Evolutionary conservation across 768 basidiomycete genomes (phyloP).

Genomic region (Tremella fuciformis): DNA sequence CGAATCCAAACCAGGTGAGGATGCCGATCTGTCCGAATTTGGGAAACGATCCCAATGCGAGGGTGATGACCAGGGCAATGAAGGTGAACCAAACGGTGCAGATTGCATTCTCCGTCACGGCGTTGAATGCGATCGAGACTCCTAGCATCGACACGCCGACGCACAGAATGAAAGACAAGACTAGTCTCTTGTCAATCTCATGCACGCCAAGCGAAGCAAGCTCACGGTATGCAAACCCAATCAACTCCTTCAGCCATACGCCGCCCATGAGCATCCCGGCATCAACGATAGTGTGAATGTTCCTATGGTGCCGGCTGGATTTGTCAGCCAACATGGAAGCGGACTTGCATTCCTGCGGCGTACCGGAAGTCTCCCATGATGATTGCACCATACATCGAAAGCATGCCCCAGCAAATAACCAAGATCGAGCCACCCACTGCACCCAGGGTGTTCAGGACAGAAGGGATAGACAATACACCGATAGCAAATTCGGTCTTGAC

Average conservation of each 20-base stretch:
- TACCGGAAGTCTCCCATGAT: constrained; percentile 8
- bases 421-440: background rate
- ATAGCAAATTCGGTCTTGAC: background rate
- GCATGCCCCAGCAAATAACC: background rate
- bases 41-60: background rate
- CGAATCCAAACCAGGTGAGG: constrained; percentile 14
- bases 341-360: background rate
- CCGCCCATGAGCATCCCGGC: background rate
- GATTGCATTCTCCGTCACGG: constrained; percentile 17
- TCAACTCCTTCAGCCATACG: background rate
- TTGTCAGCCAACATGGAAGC: background rate
- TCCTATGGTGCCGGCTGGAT: background rate
- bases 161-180: background rate
- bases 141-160: background rate
- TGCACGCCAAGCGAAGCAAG: background rate
- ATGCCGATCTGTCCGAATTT: constrained; percentile 6
- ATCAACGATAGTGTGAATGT: background rate
- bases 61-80: background rate
- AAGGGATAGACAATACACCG: constrained; percentile 5
- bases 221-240: no score
- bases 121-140: constrained; percentile 24
- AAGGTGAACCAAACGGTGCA: constrained; percentile 18
- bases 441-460: background rate
- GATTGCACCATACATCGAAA: constrained; percentile 1
- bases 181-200: background rate